Conservation (phyloP, 768 basidiomycete species). For the Boletus rubropictus region DNA sequence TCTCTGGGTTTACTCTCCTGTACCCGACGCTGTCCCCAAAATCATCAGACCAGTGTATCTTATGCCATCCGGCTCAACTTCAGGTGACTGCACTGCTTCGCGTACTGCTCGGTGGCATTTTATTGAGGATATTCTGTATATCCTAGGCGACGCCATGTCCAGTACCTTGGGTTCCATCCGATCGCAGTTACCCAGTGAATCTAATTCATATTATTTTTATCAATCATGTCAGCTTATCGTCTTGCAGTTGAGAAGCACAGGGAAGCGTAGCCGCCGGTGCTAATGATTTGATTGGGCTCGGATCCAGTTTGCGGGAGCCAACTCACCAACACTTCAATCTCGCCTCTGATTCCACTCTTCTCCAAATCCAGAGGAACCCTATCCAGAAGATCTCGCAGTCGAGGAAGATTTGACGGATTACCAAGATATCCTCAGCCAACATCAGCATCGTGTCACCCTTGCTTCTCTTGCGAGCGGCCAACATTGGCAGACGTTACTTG, state of each 20-base stretch:
- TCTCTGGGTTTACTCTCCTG: conserved; percentile 49
- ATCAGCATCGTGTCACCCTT: too few species aligned
- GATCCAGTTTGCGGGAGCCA: conserved; percentile 47
- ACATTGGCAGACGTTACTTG: conserved; percentile 66
- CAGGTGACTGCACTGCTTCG: conserved; percentile 32
- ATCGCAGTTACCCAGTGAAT: conserved; percentile 33
- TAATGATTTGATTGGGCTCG: conserved; percentile 49
- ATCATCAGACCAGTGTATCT: conserved; percentile 34
- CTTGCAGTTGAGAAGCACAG: conserved; percentile 17
- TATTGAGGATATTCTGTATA: neutral
- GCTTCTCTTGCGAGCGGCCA: conserved; percentile 36
- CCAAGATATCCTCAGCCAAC: conserved; percentile 43
- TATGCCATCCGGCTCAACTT: conserved; percentile 54
- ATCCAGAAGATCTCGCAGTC: conserved; percentile 58
- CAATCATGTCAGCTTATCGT: conserved; percentile 1
- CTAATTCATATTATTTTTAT: neutral
- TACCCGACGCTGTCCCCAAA: conserved; percentile 37
- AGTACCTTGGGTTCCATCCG: conserved; percentile 36
- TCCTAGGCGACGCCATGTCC: conserved; percentile 27
- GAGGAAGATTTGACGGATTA: conserved; percentile 52
- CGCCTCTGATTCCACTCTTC: conserved; percentile 58
- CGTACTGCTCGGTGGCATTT: too few species aligned
- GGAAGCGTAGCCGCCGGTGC: conserved; percentile 10
- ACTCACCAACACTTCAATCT: conserved; percentile 45
- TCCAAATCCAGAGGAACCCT: conserved; percentile 43